These are phyloP conservation scores for Yueomyces sinensis DNA, from an alignment of 805 yeast species.

Conservation along the genomic window DNA sequence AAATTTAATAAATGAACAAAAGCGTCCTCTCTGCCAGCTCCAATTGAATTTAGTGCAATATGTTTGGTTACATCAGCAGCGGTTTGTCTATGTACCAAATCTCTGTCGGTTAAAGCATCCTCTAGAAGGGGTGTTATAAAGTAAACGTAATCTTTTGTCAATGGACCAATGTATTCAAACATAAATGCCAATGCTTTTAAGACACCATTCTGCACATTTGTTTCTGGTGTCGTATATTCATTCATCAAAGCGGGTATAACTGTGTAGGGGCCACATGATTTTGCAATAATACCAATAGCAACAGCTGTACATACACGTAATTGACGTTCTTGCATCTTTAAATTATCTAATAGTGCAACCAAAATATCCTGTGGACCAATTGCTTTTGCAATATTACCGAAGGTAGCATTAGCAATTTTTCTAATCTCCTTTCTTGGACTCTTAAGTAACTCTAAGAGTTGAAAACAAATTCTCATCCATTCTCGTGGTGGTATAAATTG, in stretches of 20 bases:
- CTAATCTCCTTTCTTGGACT: slow-evolving; percentile 67
- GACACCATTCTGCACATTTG: slow-evolving; percentile 91
- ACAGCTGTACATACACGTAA: slow-evolving; percentile 94
- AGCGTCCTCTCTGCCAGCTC: slow-evolving; percentile 65
- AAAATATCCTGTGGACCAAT: slow-evolving; percentile 94
- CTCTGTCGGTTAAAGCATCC: slow-evolving; percentile 84
- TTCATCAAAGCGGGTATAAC: slow-evolving; percentile 92
- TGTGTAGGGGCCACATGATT: slow-evolving; percentile 83
- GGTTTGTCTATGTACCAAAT: slow-evolving; percentile 87
- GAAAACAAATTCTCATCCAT: slow-evolving; percentile 95
- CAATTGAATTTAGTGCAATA: slow-evolving; percentile 66
- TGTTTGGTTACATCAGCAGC: slow-evolving; percentile 82
- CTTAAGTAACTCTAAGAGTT: slow-evolving; percentile 76
- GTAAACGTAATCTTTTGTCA: slow-evolving; percentile 70
- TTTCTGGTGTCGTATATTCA: slow-evolving; percentile 85
- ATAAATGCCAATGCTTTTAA: slow-evolving; percentile 80
- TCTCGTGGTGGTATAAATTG: slow-evolving; percentile 81
- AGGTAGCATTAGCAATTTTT: slow-evolving; percentile 76
- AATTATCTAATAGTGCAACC: slow-evolving; percentile 67
- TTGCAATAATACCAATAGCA: slow-evolving; percentile 94
- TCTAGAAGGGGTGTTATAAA: slow-evolving; percentile 68
- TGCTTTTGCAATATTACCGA: slow-evolving; percentile 82
- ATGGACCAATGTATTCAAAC: slow-evolving; percentile 73
- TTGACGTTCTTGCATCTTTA: slow-evolving; percentile 91
- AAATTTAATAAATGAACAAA: slow-evolving; percentile 74